Evolutionary conservation across 2,329 filamentous ascomycete species (phyloP).

Genomic region (Lachnellula arida): DNA sequence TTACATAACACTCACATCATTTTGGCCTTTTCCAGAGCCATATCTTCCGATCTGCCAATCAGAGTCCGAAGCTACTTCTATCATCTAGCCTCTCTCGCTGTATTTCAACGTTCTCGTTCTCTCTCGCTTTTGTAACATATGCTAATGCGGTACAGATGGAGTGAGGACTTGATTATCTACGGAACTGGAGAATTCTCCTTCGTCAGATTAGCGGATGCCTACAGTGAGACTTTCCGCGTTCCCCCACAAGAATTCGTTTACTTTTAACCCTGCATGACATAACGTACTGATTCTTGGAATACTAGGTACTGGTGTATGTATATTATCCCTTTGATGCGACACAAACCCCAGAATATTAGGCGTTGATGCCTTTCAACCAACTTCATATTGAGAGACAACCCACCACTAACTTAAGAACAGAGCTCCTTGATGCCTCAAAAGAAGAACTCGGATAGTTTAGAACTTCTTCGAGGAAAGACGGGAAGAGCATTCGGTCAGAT

Average conservation of each 20-base stretch:
- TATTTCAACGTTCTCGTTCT: no score
- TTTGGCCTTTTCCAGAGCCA: not conserved
- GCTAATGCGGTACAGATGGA: conserved; percentile 48
- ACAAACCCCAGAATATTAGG: not conserved
- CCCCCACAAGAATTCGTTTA: not conserved
- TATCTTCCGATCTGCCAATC: not conserved
- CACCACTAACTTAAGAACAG: conserved; percentile 47
- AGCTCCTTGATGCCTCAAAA: conserved; percentile 55
- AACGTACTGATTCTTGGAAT: not conserved
- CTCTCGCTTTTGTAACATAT: not conserved
- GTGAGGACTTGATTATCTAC: conserved; percentile 84
- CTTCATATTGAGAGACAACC: not conserved
- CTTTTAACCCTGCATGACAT: not conserved
- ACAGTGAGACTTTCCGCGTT: conserved; percentile 33
- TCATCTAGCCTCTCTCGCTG: no score
- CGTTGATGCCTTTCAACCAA: not conserved
- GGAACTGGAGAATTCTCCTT: conserved; percentile 66
- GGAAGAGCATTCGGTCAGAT: conserved; percentile 77
- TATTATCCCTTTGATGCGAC: not conserved
- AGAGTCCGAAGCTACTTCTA: no score
- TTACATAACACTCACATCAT: not conserved
- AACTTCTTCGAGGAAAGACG: conserved; percentile 71
- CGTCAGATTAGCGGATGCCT: conserved; percentile 71
- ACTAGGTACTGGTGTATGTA: not conserved
- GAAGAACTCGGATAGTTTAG: conserved; percentile 73